These are phyloP conservation scores for Leishmania tropica DNA, from an alignment of 208 protist genomes.

Conservation along the genomic window DNA sequence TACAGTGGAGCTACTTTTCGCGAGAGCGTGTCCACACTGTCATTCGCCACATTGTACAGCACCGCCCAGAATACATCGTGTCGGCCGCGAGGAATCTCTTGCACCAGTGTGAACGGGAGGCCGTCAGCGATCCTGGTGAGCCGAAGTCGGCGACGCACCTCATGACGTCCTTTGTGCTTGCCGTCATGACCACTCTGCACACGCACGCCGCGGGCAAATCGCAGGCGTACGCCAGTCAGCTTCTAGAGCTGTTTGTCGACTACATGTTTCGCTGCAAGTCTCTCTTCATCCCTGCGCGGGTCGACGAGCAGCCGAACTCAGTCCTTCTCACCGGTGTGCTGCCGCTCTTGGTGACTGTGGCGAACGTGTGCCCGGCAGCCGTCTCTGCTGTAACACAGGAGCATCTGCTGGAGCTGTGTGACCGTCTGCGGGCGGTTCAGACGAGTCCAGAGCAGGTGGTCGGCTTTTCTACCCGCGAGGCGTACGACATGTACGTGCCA, in stretches of 20 bases:
- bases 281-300: constrained; percentile 13
- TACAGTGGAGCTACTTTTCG: constrained; percentile 48
- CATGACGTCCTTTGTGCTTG: constrained; percentile 77
- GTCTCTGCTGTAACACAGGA: constrained; percentile 43
- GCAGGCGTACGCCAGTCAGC: constrained; percentile 32
- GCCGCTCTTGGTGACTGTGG: constrained; percentile 68
- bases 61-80: constrained; percentile 33
- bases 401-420: constrained; percentile 36
- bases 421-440: constrained; percentile 10
- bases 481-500: constrained; percentile 73
- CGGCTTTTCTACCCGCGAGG: constrained; percentile 71
- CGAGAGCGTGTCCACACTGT: constrained; percentile 44
- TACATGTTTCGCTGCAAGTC: constrained; percentile 29
- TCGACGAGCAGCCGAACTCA: constrained; percentile 40
- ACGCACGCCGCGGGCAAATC: constrained; percentile 10
- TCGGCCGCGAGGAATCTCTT: constrained; percentile 34
- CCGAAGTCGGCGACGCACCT: constrained; percentile 44
- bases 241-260: constrained; percentile 56
- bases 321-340: constrained; percentile 75
- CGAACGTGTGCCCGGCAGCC: constrained; percentile 54
- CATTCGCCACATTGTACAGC: constrained; percentile 45
- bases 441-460: constrained; percentile 32
- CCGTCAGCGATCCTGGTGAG: constrained; percentile 8
- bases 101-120: constrained; percentile 36
- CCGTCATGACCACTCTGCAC: constrained; percentile 41